Base-by-base conservation (phyloP, 2,329 filamentous ascomycete species). In the Cladosporium sp. region DNA sequence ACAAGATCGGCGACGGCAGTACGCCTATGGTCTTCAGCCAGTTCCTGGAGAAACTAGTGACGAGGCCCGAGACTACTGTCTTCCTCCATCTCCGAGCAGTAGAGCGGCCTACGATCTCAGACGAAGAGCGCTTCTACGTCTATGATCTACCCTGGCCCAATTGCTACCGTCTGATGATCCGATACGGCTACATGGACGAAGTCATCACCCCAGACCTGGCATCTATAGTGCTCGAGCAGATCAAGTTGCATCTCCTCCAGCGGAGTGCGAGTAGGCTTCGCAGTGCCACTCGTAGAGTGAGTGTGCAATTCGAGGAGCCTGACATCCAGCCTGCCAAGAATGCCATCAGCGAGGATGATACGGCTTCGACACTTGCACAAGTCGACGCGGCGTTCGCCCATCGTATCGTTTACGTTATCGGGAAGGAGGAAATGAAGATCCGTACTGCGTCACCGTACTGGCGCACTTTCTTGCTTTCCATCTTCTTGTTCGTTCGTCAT, bases 21-120 rank as follows among this genome's bases (percentile, higher is more conserved):
- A 84, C 83, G 0, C 88, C 87, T 1, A 82, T 81, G 7, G 85
- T 88, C 9, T 91, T 90, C 70, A 83, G 84, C 3, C 86, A 92
- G 55, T 92, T 91, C 68, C 77, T 90, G 9, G 82, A 80, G 52
- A 91, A 91, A 68, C 86, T 92, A 61, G 82, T 83, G 49, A 83
- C 85, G 0, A 77, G 82, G 5, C 87, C 88, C 0, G 84, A 88
- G 30, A 82, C 89, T 11, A 81, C 83, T n/a, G 79, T 91, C 1
- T 90, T 92, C 71, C 88, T 92, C 70, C 88, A 92, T 66, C 79
- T 92, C 59, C 83, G 86, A 5, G 81, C 86, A 0, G 76, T 89
- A 0, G 80, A 84, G 30, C 74, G 77, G 1, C 87, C 88, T 0
- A 80, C 78, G 0, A 80, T 73, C 11, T 47, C 63, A 5, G 86